A percentile compares a stretch with the other conserved stretches of the same genome.
Evolutionary conservation across 192 early-diverging fungal species (phyloP).

Genomic region (Backusella circina): DNA sequence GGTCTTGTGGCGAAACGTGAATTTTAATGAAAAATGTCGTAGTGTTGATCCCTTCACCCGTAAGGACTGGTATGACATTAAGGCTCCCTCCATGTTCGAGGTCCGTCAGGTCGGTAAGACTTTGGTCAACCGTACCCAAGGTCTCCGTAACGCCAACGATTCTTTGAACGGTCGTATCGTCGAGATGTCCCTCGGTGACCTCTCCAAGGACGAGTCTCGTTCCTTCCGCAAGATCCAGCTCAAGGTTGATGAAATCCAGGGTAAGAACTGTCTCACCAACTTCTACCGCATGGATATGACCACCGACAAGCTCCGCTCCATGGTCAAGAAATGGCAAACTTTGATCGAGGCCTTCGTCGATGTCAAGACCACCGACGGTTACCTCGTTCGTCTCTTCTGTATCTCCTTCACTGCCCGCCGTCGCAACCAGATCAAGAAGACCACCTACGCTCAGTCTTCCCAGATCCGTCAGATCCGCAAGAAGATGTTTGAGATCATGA

Average conservation of each 20-base stretch:
- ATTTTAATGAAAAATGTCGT: background rate
- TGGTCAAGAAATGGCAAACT: constrained; percentile 99
- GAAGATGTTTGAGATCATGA: constrained; percentile 99
- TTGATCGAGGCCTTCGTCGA: constrained; percentile 97
- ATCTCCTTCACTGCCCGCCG: constrained; percentile 97
- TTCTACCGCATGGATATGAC: constrained; percentile 99
- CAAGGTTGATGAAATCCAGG: too few relatives aligned
- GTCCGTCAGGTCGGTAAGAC: constrained; percentile 97
- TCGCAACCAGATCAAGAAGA: constrained; percentile 94
- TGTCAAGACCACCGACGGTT: constrained; percentile 99
- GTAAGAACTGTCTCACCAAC: too few relatives aligned
- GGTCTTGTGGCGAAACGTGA: background rate
- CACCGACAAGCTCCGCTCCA: constrained; percentile 98
- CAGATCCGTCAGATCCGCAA: constrained; percentile 99
- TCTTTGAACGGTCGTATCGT: constrained; percentile 95
- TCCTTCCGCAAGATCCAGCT: constrained; percentile 98
- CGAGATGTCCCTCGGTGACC: constrained; percentile 95
- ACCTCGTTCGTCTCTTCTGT: constrained; percentile 96
- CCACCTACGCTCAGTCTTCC: constrained; percentile 94
- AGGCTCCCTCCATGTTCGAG: constrained; percentile 95
- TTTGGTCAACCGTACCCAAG: constrained; percentile 99
- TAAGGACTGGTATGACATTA: constrained; percentile 99
- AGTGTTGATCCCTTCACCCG: constrained; percentile 99
- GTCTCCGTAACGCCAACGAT: constrained; percentile 96
- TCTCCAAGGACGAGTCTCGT: constrained; percentile 90